A percentile compares a stretch with the other conserved stretches of the same genome.
Conservation (phyloP, 805 yeast genomes). For the Saturnispora mendoncae region DNA sequence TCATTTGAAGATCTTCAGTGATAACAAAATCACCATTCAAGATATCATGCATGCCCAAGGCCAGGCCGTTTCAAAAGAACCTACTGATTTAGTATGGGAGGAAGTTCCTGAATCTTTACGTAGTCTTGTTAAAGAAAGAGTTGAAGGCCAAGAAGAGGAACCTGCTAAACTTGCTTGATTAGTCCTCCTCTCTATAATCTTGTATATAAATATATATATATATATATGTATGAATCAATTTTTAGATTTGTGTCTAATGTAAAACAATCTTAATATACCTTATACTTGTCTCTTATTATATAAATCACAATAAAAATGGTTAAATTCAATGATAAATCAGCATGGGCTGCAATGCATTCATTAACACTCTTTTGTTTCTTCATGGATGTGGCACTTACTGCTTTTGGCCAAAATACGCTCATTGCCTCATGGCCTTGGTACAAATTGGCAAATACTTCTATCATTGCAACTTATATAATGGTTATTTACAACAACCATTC, state of each 20-base stretch:
- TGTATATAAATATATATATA: background rate
- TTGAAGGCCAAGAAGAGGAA: slow-evolving; percentile 28
- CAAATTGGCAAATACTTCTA: slow-evolving; percentile 16
- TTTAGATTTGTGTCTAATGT: too few relatives aligned
- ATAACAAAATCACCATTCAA: slow-evolving; percentile 64
- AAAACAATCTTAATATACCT: too few relatives aligned
- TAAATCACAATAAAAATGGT: too few relatives aligned
- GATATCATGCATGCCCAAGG: slow-evolving; percentile 73
- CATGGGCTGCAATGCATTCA: too few relatives aligned
- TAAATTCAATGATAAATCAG: too few relatives aligned
- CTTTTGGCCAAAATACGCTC: background rate
- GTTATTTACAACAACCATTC: slow-evolving; percentile 21
- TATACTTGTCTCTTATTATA: too few relatives aligned
- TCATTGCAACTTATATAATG: slow-evolving; percentile 24
- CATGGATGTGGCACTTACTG: background rate
- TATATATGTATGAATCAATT: too few relatives aligned
- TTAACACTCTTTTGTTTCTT: background rate
- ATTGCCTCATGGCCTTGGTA: slow-evolving; percentile 17
- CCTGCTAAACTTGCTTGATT: background rate
- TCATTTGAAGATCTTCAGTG: slow-evolving; percentile 75
- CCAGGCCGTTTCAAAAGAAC: slow-evolving; percentile 54
- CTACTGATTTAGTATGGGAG: slow-evolving; percentile 63
- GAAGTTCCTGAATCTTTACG: slow-evolving; percentile 54
- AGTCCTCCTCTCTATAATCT: background rate
- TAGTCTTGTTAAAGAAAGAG: slow-evolving; percentile 50